Evolutionary conservation across 192 early-diverging fungal genomes (phyloP).

Genomic region (Umbelopsis ramanniana): DNA sequence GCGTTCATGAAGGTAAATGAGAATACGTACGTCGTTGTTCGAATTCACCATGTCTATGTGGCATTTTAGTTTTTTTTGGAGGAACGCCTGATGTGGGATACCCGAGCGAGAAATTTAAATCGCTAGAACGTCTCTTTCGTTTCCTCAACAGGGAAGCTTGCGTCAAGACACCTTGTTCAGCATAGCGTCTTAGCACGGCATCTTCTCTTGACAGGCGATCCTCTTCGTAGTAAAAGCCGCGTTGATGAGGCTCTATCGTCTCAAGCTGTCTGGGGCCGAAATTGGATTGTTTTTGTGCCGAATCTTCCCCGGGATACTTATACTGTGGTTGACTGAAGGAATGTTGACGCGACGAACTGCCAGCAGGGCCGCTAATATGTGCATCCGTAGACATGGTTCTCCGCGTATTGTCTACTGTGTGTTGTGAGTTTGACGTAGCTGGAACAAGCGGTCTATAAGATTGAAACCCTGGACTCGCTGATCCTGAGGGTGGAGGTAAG

Average conservation of each 20-base stretch:
- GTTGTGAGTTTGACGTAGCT: not conserved
- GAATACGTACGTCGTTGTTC: conserved; percentile 41
- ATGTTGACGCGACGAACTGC: conserved; percentile 15
- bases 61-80: conserved; percentile 44
- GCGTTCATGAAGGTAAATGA: not conserved
- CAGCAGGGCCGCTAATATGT: conserved; percentile 11
- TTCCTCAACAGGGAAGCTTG: conserved; percentile 40
- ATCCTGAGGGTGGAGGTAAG: conserved; percentile 1
- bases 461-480: conserved; percentile 6
- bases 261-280: not conserved
- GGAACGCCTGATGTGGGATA: conserved; percentile 22
- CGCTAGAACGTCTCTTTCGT: conserved; percentile 31
- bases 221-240: conserved; percentile 42
- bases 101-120: conserved; percentile 27
- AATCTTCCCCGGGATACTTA: not conserved
- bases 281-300: not conserved
- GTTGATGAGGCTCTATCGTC: conserved; percentile 37
- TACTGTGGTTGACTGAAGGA: not conserved
- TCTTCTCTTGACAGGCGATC: conserved; percentile 38
- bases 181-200: conserved; percentile 34
- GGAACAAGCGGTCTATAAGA: conserved; percentile 2
- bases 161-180: conserved; percentile 39
- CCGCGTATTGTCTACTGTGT: not conserved
- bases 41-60: conserved; percentile 47
- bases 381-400: conserved; percentile 4